Conservation (phyloP, 805 yeast species). For the Trichomonascus vanleenenianus region DNA sequence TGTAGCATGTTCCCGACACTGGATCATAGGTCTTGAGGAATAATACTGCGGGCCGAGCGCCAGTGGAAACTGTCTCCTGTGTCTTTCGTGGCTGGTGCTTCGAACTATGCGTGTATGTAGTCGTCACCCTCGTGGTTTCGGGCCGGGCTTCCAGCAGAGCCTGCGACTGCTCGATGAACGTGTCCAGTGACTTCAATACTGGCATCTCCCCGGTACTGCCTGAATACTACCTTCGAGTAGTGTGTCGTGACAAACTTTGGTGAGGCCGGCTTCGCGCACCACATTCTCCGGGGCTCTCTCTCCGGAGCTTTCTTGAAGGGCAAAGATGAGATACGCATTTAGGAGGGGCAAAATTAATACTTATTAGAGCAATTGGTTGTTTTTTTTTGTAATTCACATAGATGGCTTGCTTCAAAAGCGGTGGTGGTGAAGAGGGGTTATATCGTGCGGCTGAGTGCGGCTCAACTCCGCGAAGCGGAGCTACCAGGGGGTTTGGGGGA, state of each 20-base stretch:
- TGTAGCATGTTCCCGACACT: constrained; percentile 51
- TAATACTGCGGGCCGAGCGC: constrained; percentile 28
- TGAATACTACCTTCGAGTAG: no score
- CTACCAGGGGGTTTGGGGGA: no score
- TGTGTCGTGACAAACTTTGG: background rate
- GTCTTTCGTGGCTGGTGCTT: constrained; percentile 12
- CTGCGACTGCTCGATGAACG: constrained; percentile 36
- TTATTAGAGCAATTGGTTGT: no score
- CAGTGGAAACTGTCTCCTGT: constrained; percentile 20
- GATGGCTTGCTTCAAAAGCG: no score
- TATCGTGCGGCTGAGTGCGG: no score
- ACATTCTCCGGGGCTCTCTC: no score
- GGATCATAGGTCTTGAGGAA: constrained; percentile 62
- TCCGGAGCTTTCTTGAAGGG: no score
- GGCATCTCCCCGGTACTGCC: constrained; percentile 10
- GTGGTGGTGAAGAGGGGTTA: no score
- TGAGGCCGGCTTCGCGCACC: background rate
- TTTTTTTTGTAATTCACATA: no score
- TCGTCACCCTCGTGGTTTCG: constrained; percentile 25
- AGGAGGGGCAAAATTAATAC: no score
- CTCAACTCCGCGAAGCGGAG: no score
- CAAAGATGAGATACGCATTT: no score
- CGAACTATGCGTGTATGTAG: constrained; percentile 32
- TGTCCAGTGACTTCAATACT: constrained; percentile 28
- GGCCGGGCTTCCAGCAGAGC: constrained; percentile 39